These are phyloP conservation scores for Leptodermis oblonga DNA, from an alignment of 257 asterid species.

Conservation along the genomic window DNA sequence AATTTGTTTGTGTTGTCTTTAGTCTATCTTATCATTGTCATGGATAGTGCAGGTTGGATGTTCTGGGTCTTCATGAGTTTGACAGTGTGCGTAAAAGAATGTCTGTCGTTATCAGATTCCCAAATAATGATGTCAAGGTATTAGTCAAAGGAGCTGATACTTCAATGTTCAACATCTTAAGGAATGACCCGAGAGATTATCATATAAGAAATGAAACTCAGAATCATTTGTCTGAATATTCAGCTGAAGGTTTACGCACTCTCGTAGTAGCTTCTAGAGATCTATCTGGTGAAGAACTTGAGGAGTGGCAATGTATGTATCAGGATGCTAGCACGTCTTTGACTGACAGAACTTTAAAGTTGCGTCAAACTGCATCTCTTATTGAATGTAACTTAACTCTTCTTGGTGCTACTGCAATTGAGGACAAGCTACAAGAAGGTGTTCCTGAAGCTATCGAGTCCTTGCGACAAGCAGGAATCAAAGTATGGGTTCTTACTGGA, in stretches of 20 bases:
- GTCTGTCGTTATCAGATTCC: slow-evolving; percentile 91
- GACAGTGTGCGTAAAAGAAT: slow-evolving; percentile 98
- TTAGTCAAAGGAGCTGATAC: slow-evolving; percentile 98
- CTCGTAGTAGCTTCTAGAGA: slow-evolving; percentile 83
- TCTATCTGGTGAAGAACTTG: slow-evolving; percentile 66
- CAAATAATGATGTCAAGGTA: slow-evolving; percentile 70
- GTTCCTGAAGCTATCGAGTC: slow-evolving; percentile 97
- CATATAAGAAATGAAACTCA: slow-evolving; percentile 45
- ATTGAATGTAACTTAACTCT: slow-evolving; percentile 82
- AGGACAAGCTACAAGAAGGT: slow-evolving; percentile 95
- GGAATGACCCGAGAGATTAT: slow-evolving; percentile 38
- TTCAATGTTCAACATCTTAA: slow-evolving; percentile 74
- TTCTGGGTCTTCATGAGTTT: slow-evolving; percentile 96
- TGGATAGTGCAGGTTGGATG: slow-evolving; percentile 76
- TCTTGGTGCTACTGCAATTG: slow-evolving; percentile 97
- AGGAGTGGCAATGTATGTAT: slow-evolving; percentile 87
- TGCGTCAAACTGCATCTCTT: slow-evolving; percentile 85
- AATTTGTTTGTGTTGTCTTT: slow-evolving; percentile 5
- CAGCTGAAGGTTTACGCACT: slow-evolving; percentile 95
- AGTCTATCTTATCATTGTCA: slow-evolving; percentile 4
- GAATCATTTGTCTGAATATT: slow-evolving; percentile 70
- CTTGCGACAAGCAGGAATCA: slow-evolving; percentile 91
- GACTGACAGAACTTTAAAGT: slow-evolving; percentile 77
- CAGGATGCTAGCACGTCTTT: slow-evolving; percentile 96
- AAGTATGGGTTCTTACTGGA: slow-evolving; percentile 99